These are phyloP conservation scores for Pseudogymnoascus sp. DNA, from an alignment of 2,329 filamentous ascomycete genomes.

Conservation along the genomic window DNA sequence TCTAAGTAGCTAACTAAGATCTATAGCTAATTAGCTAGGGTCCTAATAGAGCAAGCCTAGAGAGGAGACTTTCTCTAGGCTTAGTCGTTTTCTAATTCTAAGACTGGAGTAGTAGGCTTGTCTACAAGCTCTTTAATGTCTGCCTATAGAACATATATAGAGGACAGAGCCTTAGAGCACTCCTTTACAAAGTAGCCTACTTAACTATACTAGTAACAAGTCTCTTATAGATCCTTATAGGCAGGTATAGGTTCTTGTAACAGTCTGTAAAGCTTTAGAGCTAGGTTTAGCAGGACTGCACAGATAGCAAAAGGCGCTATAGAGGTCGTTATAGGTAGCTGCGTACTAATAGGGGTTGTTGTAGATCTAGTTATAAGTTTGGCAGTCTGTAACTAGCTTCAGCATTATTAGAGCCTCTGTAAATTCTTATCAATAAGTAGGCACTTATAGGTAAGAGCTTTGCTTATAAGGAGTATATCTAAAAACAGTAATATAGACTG, in stretches of 20 bases:
- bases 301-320: neutral
- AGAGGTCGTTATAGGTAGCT: neutral
- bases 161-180: neutral
- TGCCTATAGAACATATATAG: neutral
- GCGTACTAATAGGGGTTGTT: neutral
- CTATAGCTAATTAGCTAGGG: too few species aligned
- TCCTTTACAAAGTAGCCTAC: neutral
- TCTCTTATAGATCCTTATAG: neutral
- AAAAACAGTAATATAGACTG: neutral
- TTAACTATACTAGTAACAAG: neutral
- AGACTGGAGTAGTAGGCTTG: neutral
- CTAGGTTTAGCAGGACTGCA: neutral
- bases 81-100: neutral
- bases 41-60: too few species aligned
- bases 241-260: neutral
- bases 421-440: neutral
- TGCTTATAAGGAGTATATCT: neutral
- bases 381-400: neutral
- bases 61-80: too few species aligned
- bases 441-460: neutral
- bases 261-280: neutral
- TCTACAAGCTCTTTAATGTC: neutral
- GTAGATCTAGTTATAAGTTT: neutral
- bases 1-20: too few species aligned
- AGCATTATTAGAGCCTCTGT: neutral